phyloP scores from a whole-genome alignment of 306 rosid species.

The Fragaria nilgerrensis region DNA sequence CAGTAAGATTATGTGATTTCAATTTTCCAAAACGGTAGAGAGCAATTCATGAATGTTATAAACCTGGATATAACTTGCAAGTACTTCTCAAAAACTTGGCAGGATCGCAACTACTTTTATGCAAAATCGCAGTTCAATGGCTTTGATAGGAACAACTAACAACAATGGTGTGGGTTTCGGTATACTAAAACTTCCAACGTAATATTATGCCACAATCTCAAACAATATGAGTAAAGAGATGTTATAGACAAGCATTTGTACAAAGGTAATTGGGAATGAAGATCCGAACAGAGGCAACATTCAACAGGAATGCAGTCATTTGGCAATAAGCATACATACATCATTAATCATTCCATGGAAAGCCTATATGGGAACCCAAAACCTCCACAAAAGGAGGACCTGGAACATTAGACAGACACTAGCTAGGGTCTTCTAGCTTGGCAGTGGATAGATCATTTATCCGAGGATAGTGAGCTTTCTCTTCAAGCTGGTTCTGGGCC shows the following conservation, averaged over 20 bases:
- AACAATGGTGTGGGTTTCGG: background rate
- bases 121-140: background rate
- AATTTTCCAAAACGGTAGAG: background rate
- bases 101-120: background rate
- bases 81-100: background rate
- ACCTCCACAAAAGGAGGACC: slow-evolving; percentile 23
- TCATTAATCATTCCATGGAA: slow-evolving; percentile 30
- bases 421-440: slow-evolving; percentile 65
- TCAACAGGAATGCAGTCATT: slow-evolving; percentile 26
- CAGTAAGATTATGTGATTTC: background rate
- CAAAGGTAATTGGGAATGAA: slow-evolving; percentile 32
- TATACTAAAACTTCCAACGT: background rate
- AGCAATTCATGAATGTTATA: background rate
- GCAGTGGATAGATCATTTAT: slow-evolving; percentile 74
- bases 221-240: slow-evolving; percentile 23
- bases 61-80: background rate
- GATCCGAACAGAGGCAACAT: slow-evolving; percentile 12
- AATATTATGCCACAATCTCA: background rate
- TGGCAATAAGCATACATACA: slow-evolving; percentile 33
- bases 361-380: slow-evolving; percentile 27
- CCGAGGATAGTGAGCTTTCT: slow-evolving; percentile 88
- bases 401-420: slow-evolving; percentile 44
- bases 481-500: slow-evolving; percentile 92
- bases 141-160: background rate
- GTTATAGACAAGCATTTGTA: slow-evolving; percentile 46